A percentile compares a stretch with the other conserved stretches of the same genome.
phyloP scores from a whole-genome alignment of 2,329 filamentous ascomycete genomes.

The Aspergillus transmontanensis region DNA sequence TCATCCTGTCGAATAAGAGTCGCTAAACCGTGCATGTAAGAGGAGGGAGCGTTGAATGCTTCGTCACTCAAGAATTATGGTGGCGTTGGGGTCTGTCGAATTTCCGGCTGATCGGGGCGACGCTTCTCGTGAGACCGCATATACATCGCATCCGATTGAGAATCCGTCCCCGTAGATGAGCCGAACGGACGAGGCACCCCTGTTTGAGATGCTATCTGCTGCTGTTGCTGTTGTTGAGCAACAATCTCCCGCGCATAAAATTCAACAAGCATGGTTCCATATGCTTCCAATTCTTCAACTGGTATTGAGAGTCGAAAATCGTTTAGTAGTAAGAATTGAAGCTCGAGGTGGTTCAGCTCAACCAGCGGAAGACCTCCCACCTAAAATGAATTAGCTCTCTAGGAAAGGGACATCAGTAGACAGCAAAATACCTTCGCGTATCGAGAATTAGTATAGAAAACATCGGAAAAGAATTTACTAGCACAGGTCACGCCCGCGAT shows the following conservation, averaged over 20 bases:
- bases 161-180: conserved; percentile 16
- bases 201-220: conserved; percentile 16
- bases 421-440: conserved; percentile 82
- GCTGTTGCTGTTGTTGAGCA: conserved; percentile 55
- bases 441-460: conserved; percentile 98
- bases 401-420: not conserved
- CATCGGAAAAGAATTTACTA: conserved; percentile 98
- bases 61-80: conserved; percentile 23
- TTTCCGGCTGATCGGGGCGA: conserved; percentile 22
- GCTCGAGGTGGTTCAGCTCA: conserved; percentile 92
- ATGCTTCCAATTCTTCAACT: conserved; percentile 93
- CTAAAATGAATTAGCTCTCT: conserved; percentile 50
- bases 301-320: conserved; percentile 93
- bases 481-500: conserved; percentile 97
- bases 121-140: conserved; percentile 35
- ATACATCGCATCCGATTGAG: conserved; percentile 35
- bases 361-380: conserved; percentile 89
- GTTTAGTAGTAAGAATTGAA: conserved; percentile 93
- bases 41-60: not conserved
- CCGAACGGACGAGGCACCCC: conserved; percentile 24
- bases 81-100: conserved; percentile 39
- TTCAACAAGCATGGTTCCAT: conserved; percentile 97
- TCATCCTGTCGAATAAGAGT: not conserved
- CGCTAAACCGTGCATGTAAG: not conserved
- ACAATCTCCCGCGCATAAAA: conserved; percentile 94